Evolutionary conservation across 768 basidiomycete species (phyloP), one percentile per base, ranked within the genome.

Genomic region (Podaxis sp.): DNA sequence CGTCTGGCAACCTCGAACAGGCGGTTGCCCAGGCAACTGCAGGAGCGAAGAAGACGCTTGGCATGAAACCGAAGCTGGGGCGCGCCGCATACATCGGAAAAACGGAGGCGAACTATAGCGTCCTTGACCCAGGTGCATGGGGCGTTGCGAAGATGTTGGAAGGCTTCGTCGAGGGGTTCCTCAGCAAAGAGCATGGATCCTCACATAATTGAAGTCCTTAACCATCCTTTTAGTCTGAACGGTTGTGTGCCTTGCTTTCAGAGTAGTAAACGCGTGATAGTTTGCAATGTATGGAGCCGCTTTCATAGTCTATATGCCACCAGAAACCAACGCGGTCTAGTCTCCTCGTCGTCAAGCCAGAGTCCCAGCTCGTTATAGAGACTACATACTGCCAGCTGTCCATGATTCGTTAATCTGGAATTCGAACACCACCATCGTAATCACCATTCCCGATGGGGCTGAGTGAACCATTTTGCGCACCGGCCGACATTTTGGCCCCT

Each of bases 41-140:
- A 17, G 84, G 83, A 0, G 83, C 84, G 1, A 78, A 81, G 57
- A 74, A 72, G 57, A 86, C 84, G 2, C 75, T 75, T 44, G 76
- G 76, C 7, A 80, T 84, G 74, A 75, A 73, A 48, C 76, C 83
- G 4, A 76, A 75, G 60, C 72, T 85, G 0, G 85, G 84, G 5
- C 67, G 84, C 51, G 84, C 83, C 3, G 79, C 77, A 4, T 86
- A 87, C 40, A 33, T 61, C 36, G 58, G 39, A 13, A n/a, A 61
- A 38, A 53, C 38, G 39, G 59, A 49, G 52, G 59, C 26, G 26
- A 39, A 12, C 17, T 49, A 38, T 38, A 26, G 24, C 17, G 49
- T 19, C 39, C 78, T 84, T 9, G 85, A 86, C 71, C 85, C 85
- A 22, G 84, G 84, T 24, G 84, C 84, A 5, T 84, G 81, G 80